Evolutionary conservation across 371 early-diverging fungal species (phyloP).

Genomic region (Mucor indicus): DNA sequence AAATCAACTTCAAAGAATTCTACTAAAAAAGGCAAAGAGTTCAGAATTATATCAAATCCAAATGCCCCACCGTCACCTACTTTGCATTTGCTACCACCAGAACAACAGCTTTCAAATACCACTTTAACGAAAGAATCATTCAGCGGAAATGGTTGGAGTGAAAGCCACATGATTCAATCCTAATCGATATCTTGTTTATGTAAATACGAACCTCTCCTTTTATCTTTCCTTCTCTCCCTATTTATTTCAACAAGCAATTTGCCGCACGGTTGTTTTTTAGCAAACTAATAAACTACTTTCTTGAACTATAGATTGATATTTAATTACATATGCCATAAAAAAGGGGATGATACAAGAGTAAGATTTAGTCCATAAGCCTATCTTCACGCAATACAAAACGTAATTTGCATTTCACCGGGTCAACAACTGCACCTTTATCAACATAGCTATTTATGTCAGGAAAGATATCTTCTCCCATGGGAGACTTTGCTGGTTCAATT

Average conservation of each 20-base stretch:
- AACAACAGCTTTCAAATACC: constrained; percentile 16
- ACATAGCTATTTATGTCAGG: constrained; percentile 7
- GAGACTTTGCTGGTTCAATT: constrained; percentile 9
- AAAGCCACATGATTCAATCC: constrained; percentile 24
- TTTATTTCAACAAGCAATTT: too few relatives aligned
- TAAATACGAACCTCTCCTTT: not conserved
- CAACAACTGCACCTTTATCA: constrained; percentile 11
- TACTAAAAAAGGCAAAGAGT: constrained; percentile 2
- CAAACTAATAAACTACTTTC: too few relatives aligned
- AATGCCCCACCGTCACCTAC: not conserved
- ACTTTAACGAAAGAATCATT: constrained; percentile 11
- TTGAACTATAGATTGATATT: too few relatives aligned
- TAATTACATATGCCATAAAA: too few relatives aligned
- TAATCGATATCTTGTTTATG: not conserved
- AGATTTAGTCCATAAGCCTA: too few relatives aligned
- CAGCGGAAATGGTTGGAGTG: constrained; percentile 24
- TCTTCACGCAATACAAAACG: too few relatives aligned
- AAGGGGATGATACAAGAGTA: too few relatives aligned
- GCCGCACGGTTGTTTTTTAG: too few relatives aligned
- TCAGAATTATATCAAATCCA: constrained; percentile 8
- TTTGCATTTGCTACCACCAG: constrained; percentile 1
- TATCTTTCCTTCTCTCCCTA: too few relatives aligned
- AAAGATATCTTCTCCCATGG: constrained; percentile 5
- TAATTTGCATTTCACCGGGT: too few relatives aligned
- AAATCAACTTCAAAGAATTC: not conserved